A percentile compares a stretch with the other conserved stretches of the same genome.
Evolutionary conservation across 371 early-diverging fungal genomes (phyloP).

Genomic region (Synchytrium microbalum): DNA sequence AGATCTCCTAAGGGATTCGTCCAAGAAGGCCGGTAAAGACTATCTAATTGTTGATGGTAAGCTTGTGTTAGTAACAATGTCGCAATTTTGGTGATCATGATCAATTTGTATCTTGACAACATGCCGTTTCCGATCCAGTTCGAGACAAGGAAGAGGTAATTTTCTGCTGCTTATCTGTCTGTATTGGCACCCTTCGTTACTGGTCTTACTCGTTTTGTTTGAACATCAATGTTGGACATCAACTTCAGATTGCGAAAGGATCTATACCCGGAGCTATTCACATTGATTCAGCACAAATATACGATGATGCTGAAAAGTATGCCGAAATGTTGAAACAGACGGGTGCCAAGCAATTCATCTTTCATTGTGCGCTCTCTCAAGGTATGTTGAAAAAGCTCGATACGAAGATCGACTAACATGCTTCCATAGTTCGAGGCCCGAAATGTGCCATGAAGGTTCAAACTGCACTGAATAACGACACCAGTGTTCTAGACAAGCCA

Average conservation of each 20-base stretch:
- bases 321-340: too few relatives aligned
- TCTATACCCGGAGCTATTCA: neutral
- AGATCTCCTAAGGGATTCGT: neutral
- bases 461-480: neutral
- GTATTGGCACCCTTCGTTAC: too few relatives aligned
- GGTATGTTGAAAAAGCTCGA: too few relatives aligned
- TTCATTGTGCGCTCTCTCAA: neutral
- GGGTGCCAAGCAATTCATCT: neutral
- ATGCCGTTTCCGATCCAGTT: neutral
- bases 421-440: neutral
- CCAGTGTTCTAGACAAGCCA: neutral
- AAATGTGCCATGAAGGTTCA: neutral
- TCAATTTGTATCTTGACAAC: neutral
- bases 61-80: neutral
- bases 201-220: too few relatives aligned
- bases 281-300: too few relatives aligned
- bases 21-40: neutral
- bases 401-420: too few relatives aligned
- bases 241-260: neutral
- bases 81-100: too few relatives aligned
- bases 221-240: neutral
- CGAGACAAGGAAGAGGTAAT: neutral
- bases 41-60: neutral
- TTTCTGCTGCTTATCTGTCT: too few relatives aligned
- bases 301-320: too few relatives aligned